Conservation (phyloP, 2,329 filamentous ascomycete genomes). For the Diplodia seriata region DNA sequence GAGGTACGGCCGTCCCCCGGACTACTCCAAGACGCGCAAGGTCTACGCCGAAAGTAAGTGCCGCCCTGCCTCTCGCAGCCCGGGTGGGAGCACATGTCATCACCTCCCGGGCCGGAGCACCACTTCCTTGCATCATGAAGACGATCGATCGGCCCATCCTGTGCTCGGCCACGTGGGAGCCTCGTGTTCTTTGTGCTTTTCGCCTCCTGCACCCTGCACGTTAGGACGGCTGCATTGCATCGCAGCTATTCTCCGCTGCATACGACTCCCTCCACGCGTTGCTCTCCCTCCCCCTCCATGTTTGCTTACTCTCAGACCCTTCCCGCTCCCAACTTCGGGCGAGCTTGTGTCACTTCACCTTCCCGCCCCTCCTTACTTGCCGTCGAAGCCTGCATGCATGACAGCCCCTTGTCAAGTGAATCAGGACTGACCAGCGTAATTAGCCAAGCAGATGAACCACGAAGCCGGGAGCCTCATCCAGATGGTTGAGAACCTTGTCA, state of each 20-base stretch:
- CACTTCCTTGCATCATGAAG: conserved; percentile 18
- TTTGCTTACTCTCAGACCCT: conserved; percentile 19
- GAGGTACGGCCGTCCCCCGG: conserved; percentile 66
- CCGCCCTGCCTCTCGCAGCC: conserved; percentile 16
- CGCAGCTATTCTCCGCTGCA: conserved; percentile 25
- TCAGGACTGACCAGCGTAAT: conserved; percentile 30
- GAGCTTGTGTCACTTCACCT: conserved; percentile 15
- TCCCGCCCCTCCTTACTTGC: conserved; percentile 19
- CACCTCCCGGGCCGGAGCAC: conserved; percentile 16
- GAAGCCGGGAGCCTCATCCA: conserved; percentile 62
- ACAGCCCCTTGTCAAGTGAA: conserved; percentile 25
- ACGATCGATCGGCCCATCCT: conserved; percentile 18
- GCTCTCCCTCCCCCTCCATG: conserved; percentile 7
- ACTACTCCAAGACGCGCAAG: conserved; percentile 69
- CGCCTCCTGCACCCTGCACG: conserved; percentile 29
- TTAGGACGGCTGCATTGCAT: conserved; percentile 28
- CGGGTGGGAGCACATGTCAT: conserved; percentile 26
- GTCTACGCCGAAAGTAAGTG: conserved; percentile 65
- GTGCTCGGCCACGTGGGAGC: conserved; percentile 29
- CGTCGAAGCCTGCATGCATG: conserved; percentile 25
- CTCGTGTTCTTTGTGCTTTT: conserved; percentile 27
- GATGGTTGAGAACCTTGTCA: conserved; percentile 73
- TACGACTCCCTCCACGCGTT: conserved; percentile 18
- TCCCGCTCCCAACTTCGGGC: background rate
- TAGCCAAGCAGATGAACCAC: conserved; percentile 66